Evolutionary conservation across 371 early-diverging fungal genomes (phyloP), one percentile per base, ranked within the genome.

Genomic region (Mucor racemosus): DNA sequence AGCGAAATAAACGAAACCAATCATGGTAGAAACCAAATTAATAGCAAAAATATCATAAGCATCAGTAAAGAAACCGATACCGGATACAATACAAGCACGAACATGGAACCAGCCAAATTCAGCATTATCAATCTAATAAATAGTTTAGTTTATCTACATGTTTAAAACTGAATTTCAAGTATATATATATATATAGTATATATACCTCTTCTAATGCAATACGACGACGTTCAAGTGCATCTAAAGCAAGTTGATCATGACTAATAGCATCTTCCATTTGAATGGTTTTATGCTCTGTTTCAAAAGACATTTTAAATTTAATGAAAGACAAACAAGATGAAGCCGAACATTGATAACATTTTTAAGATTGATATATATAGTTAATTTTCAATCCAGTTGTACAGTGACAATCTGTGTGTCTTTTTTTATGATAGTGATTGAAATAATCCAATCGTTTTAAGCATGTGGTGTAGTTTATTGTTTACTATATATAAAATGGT

Each of bases 21-120:
- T 75, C 89, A 93, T 92, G 21, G 90, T 76, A 3, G 94, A 85
- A 40, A 90, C 92, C 64, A 94, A 74, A 64, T 90, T 89, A 76
- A 94, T 94, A 56, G 91, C 90, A 65, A 95, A 96, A 50, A 93
- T 86, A 86, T 96, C 94, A 74, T 95, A 94, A 21, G 94, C 88
- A 73, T 95, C 94, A 10, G 94, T 94, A 73, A 92, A 93, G 84
- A 94, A 94, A 59, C 96, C 95, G 53, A 91, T 82, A 66, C 96
- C 96, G 14, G 95, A 89, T 26, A 94, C 93, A 56, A 94, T 74
- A 80, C 92, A 90, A 50, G 96, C 91, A 46, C 92, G 89, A 46
- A 95, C 72, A 75, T 95, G 94, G 86, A 92, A 93, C 93, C 93
- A 92, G 65, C 84, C 84, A 70, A 84, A 84, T 50, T 79, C 71